Evolutionary conservation across 73 alveolate genomes (phyloP), one percentile per base, ranked within the genome.

Genomic region (Blepharisma stoltei): DNA sequence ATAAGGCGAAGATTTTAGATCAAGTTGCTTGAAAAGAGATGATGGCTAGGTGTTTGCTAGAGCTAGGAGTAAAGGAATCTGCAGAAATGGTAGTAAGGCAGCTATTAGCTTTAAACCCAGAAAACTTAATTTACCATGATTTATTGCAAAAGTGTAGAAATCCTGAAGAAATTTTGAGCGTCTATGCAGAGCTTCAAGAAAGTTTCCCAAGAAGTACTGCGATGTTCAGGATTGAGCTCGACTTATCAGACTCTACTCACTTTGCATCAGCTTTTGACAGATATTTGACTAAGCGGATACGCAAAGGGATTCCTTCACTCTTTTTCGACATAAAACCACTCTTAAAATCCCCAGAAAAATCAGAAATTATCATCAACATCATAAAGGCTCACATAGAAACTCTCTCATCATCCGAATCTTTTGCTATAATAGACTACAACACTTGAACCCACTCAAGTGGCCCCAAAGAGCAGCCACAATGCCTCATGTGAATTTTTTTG

Each of bases 221-320:
- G 44, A 88, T 76, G 8, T 6, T 55, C 54, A 68, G 95, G 53
- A 45, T 82, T 23, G 55, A 52, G 11, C 76, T 32, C 84, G 21
- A 88, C 84, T 9, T 60, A 47, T 38, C 76, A 50, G 6, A 21
- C 71, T 27, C 85, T 47, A 6, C 52, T 41, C 45, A 52, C 70
- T 25, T 70, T 46, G 69, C 66, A 66, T 7, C 53, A 44, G 6
- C 78, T 77, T 6, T 47, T 32, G 41, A 60, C 23, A 8, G 67
- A 37, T 84, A 84, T 60, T 18, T 79, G 7, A 71, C 66, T 7
- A 73, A 55, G 7, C 37, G 55, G 20, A 25, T 88, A 5, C 60
- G 77, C 4, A 88, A 88, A 54, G 95, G 95, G 6, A 83, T 78
- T 46, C 95, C 95, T 0, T 84, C 95, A 2, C 66, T 88, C 6